A percentile compares a stretch with the other conserved stretches of the same genome.
These are phyloP conservation scores for Geotrichum citri-aurantii DNA, from an alignment of 1,139 yeast genomes.

Conservation along the genomic window DNA sequence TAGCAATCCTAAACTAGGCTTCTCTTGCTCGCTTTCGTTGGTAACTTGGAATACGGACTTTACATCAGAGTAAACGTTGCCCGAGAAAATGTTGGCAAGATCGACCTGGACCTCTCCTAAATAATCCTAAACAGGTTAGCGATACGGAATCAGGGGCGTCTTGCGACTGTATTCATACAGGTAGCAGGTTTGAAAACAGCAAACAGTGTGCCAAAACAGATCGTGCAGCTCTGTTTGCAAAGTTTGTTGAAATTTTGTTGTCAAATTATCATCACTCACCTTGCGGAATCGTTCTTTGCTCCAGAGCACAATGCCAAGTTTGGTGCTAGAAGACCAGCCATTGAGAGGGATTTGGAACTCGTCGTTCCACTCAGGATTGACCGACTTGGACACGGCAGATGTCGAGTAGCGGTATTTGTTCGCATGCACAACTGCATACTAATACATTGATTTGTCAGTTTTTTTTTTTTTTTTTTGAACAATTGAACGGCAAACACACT, in stretches of 20 bases:
- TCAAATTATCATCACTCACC: conserved; percentile 10
- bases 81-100: conserved; percentile 37
- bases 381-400: conserved; percentile 18
- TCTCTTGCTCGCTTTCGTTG: background rate
- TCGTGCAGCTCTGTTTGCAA: too few relatives aligned
- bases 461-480: too few relatives aligned
- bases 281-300: conserved; percentile 33
- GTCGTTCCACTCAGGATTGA: conserved; percentile 37
- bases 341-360: conserved; percentile 29
- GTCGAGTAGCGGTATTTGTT: conserved; percentile 11
- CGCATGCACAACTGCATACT: conserved; percentile 16
- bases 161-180: too few relatives aligned
- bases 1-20: background rate
- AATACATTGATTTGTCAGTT: background rate
- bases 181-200: too few relatives aligned
- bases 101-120: conserved; percentile 52
- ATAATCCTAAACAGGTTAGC: conserved; percentile 35
- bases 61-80: background rate
- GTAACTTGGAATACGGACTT: background rate
- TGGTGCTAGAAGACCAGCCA: conserved; percentile 25
- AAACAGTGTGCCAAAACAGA: background rate
- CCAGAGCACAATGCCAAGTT: conserved; percentile 37
- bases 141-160: background rate
- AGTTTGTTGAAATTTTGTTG: background rate
- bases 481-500: background rate